A percentile compares a stretch with the other conserved stretches of the same genome.
These are phyloP conservation scores for Coffea eugenioides DNA, from an alignment of 257 asterid species.

Conservation along the genomic window DNA sequence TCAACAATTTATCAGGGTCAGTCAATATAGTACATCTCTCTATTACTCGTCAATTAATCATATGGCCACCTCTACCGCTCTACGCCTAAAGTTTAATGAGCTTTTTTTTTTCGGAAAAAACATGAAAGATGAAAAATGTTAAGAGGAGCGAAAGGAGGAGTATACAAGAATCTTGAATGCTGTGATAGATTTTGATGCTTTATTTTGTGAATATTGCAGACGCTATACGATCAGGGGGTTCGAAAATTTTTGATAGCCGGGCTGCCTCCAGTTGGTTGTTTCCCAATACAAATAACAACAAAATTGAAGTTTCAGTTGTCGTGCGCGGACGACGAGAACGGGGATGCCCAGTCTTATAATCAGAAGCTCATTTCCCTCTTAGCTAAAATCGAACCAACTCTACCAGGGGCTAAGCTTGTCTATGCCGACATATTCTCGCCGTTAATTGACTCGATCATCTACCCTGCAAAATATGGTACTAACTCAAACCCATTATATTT, in stretches of 20 bases:
- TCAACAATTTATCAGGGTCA: conserved; percentile 23
- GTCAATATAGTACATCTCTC: too few species aligned
- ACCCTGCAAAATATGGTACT: conserved; percentile 28
- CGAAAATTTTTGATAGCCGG: conserved; percentile 30
- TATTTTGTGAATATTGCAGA: conserved; percentile 1
- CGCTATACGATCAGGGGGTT: conserved; percentile 16
- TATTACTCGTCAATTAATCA: neutral
- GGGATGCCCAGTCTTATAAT: conserved; percentile 20
- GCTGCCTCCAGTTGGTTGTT: conserved; percentile 32
- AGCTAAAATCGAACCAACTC: conserved; percentile 18
- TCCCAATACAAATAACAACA: conserved; percentile 13
- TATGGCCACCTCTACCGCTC: neutral
- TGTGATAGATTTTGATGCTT: neutral
- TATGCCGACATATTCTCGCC: conserved; percentile 31
- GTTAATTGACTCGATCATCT: conserved; percentile 1
- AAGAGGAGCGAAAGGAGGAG: too few species aligned
- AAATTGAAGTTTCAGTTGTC: neutral
- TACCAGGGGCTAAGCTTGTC: conserved; percentile 28
- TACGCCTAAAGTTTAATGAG: neutral
- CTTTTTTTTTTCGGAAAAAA: neutral
- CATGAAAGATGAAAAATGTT: neutral
- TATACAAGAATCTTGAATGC: neutral
- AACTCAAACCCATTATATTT: neutral
- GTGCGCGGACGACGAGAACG: conserved; percentile 21
- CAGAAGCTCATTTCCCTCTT: conserved; percentile 18